Conservation (phyloP, 129 eudicot species). For the Chrysanthemum makinoi region DNA sequence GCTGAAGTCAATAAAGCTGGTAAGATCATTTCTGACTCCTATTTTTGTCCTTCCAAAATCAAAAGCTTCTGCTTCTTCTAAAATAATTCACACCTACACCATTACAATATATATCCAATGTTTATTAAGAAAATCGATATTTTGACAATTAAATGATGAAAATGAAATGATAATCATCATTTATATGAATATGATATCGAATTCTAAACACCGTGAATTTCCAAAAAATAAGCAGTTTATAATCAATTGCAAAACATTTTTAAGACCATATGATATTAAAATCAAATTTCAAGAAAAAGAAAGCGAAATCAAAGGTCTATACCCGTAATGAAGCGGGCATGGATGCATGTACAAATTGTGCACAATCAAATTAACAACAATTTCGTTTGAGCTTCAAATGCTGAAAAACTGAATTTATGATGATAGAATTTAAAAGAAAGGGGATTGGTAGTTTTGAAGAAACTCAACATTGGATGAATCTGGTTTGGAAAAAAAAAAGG, state of each 20-base stretch:
- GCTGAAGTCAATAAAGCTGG: conserved; percentile 79
- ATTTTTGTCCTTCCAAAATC: conserved; percentile 10
- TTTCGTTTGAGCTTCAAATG: background rate
- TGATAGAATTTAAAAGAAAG: background rate
- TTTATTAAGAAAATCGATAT: background rate
- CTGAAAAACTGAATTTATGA: background rate
- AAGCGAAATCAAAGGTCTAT: background rate
- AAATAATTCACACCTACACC: conserved; percentile 17
- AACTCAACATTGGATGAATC: conserved; percentile 12
- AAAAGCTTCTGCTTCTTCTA: conserved; percentile 8
- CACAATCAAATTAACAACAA: background rate
- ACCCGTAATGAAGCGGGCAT: conserved; percentile 14
- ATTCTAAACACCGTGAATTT: too few relatives aligned
- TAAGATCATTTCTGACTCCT: conserved; percentile 58
- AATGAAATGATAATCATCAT: too few relatives aligned
- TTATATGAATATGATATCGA: too few relatives aligned
- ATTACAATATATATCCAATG: background rate
- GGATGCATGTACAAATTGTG: conserved; percentile 14
- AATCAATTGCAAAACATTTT: background rate
- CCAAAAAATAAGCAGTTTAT: background rate
- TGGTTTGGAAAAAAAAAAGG: background rate
- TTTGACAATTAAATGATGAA: too few relatives aligned
- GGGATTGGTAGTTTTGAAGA: background rate
- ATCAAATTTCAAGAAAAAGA: background rate
- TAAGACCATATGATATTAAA: background rate